phyloP scores from a whole-genome alignment of 2,329 filamentous ascomycete genomes.

The Graphilbum ipis-grandicollis region DNA sequence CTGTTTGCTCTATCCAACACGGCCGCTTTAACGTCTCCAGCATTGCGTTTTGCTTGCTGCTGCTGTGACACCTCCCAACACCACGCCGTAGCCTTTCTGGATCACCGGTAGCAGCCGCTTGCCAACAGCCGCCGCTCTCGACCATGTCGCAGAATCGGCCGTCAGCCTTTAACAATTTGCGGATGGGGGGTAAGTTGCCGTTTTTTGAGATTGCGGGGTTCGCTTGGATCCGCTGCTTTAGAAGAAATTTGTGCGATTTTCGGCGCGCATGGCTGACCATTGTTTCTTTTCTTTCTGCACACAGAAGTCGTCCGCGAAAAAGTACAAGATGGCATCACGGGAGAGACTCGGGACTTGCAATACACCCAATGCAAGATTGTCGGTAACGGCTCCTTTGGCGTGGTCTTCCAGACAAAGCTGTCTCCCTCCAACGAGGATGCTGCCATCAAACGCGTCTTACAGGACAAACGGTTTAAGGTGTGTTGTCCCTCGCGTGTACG shows the following conservation, averaged over 20 bases:
- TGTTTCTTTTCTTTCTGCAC: too few relatives aligned
- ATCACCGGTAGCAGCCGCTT: neutral
- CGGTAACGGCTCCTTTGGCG: constrained; percentile 94
- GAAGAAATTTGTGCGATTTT: too few relatives aligned
- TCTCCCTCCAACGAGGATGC: constrained; percentile 96
- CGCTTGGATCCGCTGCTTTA: neutral
- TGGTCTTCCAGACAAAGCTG: constrained; percentile 97
- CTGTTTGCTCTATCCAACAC: neutral
- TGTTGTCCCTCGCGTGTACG: constrained; percentile 5
- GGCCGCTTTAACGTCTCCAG: neutral
- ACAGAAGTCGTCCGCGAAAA: constrained; percentile 95
- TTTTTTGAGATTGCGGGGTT: neutral
- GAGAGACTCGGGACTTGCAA: constrained; percentile 89
- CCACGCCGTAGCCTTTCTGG: neutral
- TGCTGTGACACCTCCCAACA: neutral
- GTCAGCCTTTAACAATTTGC: constrained; percentile 69
- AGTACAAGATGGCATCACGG: constrained; percentile 94
- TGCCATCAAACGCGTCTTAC: constrained; percentile 94
- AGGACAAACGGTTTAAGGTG: constrained; percentile 99
- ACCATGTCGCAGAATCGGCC: constrained; percentile 80
- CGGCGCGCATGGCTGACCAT: constrained; percentile 4
- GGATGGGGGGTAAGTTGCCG: constrained; percentile 78
- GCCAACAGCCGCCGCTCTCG: neutral
- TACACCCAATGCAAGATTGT: constrained; percentile 99
- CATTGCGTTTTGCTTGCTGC: neutral